Conservation (phyloP, 495 filamentous ascomycete genomes). For the Glonium stellatum region DNA sequence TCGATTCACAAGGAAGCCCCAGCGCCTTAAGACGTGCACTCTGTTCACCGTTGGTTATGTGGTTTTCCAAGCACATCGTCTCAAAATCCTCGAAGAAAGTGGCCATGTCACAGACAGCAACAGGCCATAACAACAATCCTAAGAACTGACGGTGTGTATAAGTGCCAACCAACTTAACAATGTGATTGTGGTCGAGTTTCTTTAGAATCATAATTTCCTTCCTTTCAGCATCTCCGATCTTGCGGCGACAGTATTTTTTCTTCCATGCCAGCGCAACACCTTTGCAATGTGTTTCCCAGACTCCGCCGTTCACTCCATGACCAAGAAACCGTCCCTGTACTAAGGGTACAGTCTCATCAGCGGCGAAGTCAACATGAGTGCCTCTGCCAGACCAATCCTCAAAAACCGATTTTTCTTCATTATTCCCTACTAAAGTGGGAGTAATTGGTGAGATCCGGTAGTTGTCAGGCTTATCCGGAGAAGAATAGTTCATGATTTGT, state of each 20-base stretch:
- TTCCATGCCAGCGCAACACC: slow-evolving; percentile 23
- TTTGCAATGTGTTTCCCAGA: slow-evolving; percentile 19
- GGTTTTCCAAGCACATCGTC: not conserved
- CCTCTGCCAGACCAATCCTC: slow-evolving; percentile 20
- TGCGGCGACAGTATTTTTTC: slow-evolving; percentile 10
- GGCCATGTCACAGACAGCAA: slow-evolving; percentile 22
- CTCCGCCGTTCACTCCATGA: slow-evolving; percentile 21
- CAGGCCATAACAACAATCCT: slow-evolving; percentile 20
- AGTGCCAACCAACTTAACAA: slow-evolving; percentile 18
- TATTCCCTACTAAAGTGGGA: not conserved
- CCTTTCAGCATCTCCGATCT: slow-evolving; percentile 15
- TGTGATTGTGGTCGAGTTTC: slow-evolving; percentile 19
- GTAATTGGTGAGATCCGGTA: slow-evolving; percentile 12
- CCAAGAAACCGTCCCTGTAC: slow-evolving; percentile 24
- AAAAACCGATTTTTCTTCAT: not conserved
- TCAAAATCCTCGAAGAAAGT: slow-evolving; percentile 22
- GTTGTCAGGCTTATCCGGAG: slow-evolving; percentile 15
- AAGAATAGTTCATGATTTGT: slow-evolving; percentile 12
- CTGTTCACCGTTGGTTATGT: not conserved
- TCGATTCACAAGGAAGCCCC: slow-evolving; percentile 2
- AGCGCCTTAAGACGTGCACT: slow-evolving; percentile 1
- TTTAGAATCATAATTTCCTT: slow-evolving; percentile 24
- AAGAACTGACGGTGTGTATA: slow-evolving; percentile 24
- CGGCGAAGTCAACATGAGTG: slow-evolving; percentile 20
- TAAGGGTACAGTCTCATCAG: slow-evolving; percentile 13